Base-by-base conservation (phyloP, 306 rosid genomes). In the Parietaria judaica region DNA sequence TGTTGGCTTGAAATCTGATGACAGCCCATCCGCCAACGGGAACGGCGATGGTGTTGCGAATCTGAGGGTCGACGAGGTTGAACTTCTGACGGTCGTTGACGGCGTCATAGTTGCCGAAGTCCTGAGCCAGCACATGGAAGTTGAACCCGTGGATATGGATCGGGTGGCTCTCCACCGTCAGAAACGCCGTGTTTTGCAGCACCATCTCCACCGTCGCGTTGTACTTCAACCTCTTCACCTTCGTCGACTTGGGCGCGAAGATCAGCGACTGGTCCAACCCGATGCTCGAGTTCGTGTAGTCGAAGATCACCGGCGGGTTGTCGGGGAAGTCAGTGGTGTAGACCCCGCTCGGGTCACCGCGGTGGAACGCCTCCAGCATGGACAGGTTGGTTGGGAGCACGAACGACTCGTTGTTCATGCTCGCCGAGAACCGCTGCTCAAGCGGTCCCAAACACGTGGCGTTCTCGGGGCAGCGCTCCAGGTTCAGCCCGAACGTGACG, bases 331-430 rank as follows among this genome's bases (percentile, higher is more conserved):
- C 80, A 0, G 45, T 36, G 0, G 83, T 77, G 77, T 85, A 85
- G 3, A 83, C 70, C 1, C 83, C 83, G 8, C 36, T 51, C 50
- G 17, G 45, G 1, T 75, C 46, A 3, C 31, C 44, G 13, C 11
- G 0, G 45, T 34, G 71, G 9, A 57, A 74, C 1, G 90, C 94
- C 65, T 85, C 66, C 9, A 88, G 43, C 84, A 88, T 77, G 0
- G 90, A 81, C 0, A 23, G 16, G 0, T 66, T 74, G 34, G 3
- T 60, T 1, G 95, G 95, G 31, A 74, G 16, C 55, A 45, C 68
- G 34, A 83, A 89, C 0, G 96, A 89, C 45, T 81, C 83, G 15
- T 89, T 86, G 67, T 83, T 89, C 91, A 89, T 86, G 79, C 78
- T 78, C 0, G 95, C 84, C 0, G 91, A 79, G 1, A 76, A 4